These are phyloP conservation scores for Umbelopsis sp. DNA, from an alignment of 192 early-diverging fungal genomes.

Conservation along the genomic window DNA sequence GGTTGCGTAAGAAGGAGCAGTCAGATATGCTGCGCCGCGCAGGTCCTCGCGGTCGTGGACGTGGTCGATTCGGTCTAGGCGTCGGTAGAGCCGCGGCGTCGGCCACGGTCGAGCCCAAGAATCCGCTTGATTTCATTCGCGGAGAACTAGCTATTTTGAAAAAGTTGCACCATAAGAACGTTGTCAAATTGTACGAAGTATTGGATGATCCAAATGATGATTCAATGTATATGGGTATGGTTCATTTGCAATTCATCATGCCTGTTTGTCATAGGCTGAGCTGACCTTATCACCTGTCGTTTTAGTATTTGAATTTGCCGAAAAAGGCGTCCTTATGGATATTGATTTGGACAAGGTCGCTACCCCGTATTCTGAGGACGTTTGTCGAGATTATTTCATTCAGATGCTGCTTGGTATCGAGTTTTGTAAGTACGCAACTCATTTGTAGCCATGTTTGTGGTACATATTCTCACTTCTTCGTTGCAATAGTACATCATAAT, in stretches of 20 bases:
- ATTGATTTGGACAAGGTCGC: slow-evolving; percentile 56
- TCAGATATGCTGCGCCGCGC: slow-evolving; percentile 52
- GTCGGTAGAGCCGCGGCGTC: slow-evolving; percentile 44
- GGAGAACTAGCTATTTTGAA: slow-evolving; percentile 93
- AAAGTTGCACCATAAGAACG: slow-evolving; percentile 87
- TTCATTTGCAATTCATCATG: neutral
- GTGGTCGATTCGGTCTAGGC: slow-evolving; percentile 55
- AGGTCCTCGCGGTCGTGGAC: slow-evolving; percentile 56
- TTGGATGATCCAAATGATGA: slow-evolving; percentile 89
- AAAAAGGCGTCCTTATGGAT: slow-evolving; percentile 81
- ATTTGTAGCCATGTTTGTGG: neutral
- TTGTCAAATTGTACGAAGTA: slow-evolving; percentile 90
- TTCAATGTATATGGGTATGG: slow-evolving; percentile 69
- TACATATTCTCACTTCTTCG: neutral
- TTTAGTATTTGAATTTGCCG: slow-evolving; percentile 88
- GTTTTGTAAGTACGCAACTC: slow-evolving; percentile 70
- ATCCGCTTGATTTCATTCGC: slow-evolving; percentile 86
- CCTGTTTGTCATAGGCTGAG: neutral
- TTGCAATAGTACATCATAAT: slow-evolving; percentile 79
- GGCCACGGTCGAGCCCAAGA: slow-evolving; percentile 29
- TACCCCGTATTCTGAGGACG: slow-evolving; percentile 56
- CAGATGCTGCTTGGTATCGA: slow-evolving; percentile 93
- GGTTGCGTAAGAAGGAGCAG: slow-evolving; percentile 73
- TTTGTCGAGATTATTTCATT: slow-evolving; percentile 74
- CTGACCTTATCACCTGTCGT: slow-evolving; percentile 3